Base-by-base conservation (phyloP, 192 early-diverging fungal genomes). In the Podila minutissima region DNA sequence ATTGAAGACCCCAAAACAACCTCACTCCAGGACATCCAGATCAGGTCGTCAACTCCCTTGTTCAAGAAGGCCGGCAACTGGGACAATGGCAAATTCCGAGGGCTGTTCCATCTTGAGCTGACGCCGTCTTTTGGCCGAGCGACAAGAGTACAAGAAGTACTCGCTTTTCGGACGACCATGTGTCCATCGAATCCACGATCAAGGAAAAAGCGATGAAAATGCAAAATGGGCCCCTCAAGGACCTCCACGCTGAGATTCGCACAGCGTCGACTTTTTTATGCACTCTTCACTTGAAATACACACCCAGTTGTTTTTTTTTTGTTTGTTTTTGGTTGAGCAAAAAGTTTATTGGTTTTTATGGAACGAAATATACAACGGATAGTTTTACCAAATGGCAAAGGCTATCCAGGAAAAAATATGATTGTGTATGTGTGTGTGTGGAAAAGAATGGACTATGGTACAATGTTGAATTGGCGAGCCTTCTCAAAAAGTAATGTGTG, bases 71-170 rank as follows among this genome's bases (percentile, higher is more conserved):
- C 20, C 6, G 60, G 32, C 17, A 50, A 29, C 3, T 38, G 68
- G 41, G 3, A 62, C 49, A 69, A 78, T 46, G 49, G 75, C 1
- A 67, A 67, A 20, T 50, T 78, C 24, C 58, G 64, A 19, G 32
- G 67, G 5, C 28, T 71, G 31, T 41, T 78, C 15, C 32, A 62
- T 59, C 66, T 78, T 17, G 37, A 49, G 7, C 71, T 78, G 13
- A 71, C 71, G 64, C 15, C 67, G 20, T 22, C 33, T 33, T 33
- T 33, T 7, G 33, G 6, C 2, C 26, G 41, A 11, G 37, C 17
- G 7, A 4, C 62, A 7, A 33, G 33, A 33, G 5, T 33, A 33
- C 2, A 33, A 55, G 26, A 32, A 33, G 6, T 33, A 26, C 55
- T 17, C 2, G 22, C 37, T 11, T 11, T 29, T 46, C 8, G 15